Conservation (phyloP, 1,139 yeast genomes). For the Saccharomyces hybrid region DNA sequence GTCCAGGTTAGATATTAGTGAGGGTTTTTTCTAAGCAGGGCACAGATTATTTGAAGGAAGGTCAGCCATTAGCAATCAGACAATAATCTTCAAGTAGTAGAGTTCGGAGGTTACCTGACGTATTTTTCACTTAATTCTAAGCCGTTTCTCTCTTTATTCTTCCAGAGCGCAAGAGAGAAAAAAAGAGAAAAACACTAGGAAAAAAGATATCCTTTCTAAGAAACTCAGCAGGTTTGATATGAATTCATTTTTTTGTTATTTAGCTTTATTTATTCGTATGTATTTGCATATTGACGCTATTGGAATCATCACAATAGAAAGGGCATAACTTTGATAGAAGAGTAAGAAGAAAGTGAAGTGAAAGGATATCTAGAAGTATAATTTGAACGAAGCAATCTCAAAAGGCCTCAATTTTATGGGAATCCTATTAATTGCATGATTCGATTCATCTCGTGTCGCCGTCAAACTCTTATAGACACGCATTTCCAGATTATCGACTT, state of each 20-base stretch:
- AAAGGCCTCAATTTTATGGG: slow-evolving; percentile 55
- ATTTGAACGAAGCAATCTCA: slow-evolving; percentile 63
- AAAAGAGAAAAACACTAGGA: background rate
- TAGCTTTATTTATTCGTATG: background rate
- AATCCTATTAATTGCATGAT: slow-evolving; percentile 36
- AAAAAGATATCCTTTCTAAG: background rate
- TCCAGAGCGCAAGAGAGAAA: too few species aligned
- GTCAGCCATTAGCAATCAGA: too few species aligned
- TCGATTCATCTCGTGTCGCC: slow-evolving; percentile 16
- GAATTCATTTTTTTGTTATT: background rate
- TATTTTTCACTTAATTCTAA: too few species aligned
- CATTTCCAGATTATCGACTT: slow-evolving; percentile 67
- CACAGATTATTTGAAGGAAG: too few species aligned
- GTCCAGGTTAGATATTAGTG: too few species aligned
- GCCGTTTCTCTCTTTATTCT: too few species aligned
- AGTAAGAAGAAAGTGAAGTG: background rate
- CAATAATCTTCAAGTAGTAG: too few species aligned
- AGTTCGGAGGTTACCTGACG: too few species aligned
- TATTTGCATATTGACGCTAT: background rate
- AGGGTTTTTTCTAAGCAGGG: too few species aligned
- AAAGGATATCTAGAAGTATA: slow-evolving; percentile 32
- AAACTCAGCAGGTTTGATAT: background rate
- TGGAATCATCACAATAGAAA: background rate
- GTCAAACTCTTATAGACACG: slow-evolving; percentile 36
- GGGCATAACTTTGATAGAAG: background rate